Evolutionary conservation across 2,329 filamentous ascomycete genomes (phyloP), one percentile per base, ranked within the genome.

Genomic region (Aspergillus bombycis): DNA sequence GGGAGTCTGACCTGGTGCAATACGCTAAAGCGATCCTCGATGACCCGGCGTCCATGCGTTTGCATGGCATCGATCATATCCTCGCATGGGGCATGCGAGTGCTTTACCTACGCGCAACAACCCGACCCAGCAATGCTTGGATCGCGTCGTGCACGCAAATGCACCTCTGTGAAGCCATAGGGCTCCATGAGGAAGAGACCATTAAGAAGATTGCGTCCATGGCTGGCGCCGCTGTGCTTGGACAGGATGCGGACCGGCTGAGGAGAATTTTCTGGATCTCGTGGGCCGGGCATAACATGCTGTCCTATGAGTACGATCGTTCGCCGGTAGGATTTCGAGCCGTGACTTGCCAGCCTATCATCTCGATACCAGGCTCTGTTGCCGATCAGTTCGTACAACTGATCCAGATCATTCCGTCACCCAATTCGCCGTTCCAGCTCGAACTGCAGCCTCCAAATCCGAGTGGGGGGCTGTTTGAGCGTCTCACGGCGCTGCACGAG

Each of bases 221-320:
- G 10, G 61, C 72, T 2, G 62, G 65, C n/a, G 65, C 70, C n/a
- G 67, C 62, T 32, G 52, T 21, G 4, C 19, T 66, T 57, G 74
- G 74, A 23, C 65, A 75, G 67, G 73, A 75, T 67, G 68, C 66
- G 2, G 74, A 76, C 56, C 71, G 73, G 3, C 64, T 75, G 57
- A 68, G 72, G 55, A 56, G 74, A 21, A 75, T 76, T n/a, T 76
- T 76, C 53, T 76, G 73, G 74, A 65, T 75, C 60, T 68, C 70
- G 2, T 76, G 74, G 74, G 72, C 74, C 5, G 74, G 66, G 9
- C 74, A 76, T 62, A 58, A 60, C 12, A 74, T 76, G 69, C 62
- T 76, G 7, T 76, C 71, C 5, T 76, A 75, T 63, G 74, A 76
- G 65, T 70, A 70, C 32, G 73, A 76, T 66, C 68, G 66, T 36